A percentile compares a stretch with the other conserved stretches of the same genome.
Conservation (phyloP, 495 filamentous ascomycete species). For the Aeminium ludgeri region DNA sequence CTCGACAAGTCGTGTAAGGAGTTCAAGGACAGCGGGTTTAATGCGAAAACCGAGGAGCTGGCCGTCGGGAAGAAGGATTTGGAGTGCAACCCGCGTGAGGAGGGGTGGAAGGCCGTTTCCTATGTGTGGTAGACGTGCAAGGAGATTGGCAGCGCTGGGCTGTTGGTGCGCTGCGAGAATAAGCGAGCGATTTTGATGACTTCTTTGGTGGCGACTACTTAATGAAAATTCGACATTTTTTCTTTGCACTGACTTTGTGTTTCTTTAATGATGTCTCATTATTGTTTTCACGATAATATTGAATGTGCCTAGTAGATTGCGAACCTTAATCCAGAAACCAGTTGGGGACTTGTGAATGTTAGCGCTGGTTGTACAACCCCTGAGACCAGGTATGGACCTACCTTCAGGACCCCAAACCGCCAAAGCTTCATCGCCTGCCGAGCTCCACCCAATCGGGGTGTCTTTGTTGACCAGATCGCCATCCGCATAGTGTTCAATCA, state of each 20-base stretch:
- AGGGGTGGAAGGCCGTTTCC: neutral
- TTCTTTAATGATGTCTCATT: too few relatives aligned
- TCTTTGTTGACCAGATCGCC: conserved; percentile 22
- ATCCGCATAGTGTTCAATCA: conserved; percentile 24
- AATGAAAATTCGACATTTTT: too few relatives aligned
- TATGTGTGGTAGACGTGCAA: neutral
- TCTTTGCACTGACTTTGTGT: too few relatives aligned
- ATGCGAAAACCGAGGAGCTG: neutral
- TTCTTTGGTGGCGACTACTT: too few relatives aligned
- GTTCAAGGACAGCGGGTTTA: neutral
- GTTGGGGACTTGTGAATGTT: conserved; percentile 7
- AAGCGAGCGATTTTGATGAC: too few relatives aligned
- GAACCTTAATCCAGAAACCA: conserved; percentile 16
- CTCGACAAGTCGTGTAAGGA: neutral
- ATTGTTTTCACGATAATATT: too few relatives aligned
- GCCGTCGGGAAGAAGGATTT: neutral
- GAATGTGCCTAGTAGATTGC: too few relatives aligned
- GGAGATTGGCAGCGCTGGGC: too few relatives aligned
- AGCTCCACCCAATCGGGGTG: conserved; percentile 13
- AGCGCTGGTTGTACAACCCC: too few relatives aligned
- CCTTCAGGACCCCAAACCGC: conserved; percentile 20
- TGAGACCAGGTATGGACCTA: too few relatives aligned
- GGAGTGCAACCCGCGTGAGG: neutral
- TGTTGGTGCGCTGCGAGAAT: too few relatives aligned
- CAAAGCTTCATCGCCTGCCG: conserved; percentile 15